Percentiles rank a stretch among this genome's conserved stretches.
Evolutionary conservation across 345 rosid genomes (phyloP).

Genomic region (Eucalyptus paniculata): DNA sequence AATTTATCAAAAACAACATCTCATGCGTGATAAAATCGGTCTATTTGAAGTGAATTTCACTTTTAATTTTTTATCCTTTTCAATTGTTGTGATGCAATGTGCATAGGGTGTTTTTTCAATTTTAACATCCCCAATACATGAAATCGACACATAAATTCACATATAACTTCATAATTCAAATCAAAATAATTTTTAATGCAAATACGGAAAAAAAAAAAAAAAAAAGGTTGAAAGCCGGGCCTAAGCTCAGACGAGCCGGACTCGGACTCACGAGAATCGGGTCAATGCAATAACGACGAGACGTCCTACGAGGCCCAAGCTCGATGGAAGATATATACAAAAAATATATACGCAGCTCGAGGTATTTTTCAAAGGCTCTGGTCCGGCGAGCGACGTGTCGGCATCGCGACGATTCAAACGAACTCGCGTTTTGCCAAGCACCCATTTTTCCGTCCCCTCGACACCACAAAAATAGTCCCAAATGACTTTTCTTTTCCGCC

Average conservation of each 20-base stretch:
- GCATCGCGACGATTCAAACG: not conserved
- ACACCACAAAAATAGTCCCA: not conserved
- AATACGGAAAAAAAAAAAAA: not conserved
- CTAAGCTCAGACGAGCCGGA: not conserved
- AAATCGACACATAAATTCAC: not conserved
- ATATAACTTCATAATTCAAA: not conserved
- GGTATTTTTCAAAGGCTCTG: not conserved
- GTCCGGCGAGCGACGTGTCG: not conserved
- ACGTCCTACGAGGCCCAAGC: not conserved
- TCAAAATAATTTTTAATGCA: not conserved
- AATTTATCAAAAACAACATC: not conserved
- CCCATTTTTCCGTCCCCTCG: not conserved
- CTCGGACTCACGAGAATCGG: not conserved
- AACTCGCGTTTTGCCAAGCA: not conserved
- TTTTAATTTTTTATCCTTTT: not conserved
- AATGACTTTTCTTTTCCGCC: not conserved
- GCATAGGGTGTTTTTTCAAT: not conserved
- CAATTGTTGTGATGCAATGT: rapidly evolving
- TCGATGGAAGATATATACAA: not conserved
- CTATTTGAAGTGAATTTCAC: rapidly evolving
- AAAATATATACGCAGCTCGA: no score
- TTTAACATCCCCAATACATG: not conserved
- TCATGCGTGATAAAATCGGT: rapidly evolving
- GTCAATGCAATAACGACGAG: not conserved
- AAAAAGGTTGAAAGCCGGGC: not conserved